Evolutionary conservation across 176 grass and related monocot genomes (phyloP).

Genomic region (Poa pratensis): DNA sequence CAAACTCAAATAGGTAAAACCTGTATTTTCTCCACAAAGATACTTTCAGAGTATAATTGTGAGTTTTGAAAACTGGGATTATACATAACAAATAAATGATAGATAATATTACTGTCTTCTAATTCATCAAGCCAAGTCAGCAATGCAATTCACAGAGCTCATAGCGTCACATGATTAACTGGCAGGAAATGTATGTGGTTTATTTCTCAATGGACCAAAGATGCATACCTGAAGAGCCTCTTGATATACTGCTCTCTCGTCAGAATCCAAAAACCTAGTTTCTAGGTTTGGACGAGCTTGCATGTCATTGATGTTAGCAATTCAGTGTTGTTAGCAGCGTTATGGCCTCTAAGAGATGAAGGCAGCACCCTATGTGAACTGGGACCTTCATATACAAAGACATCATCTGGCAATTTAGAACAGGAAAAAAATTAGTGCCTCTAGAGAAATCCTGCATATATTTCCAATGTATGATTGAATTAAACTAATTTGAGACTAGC

Average conservation of each 20-base stretch:
- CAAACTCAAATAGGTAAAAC: conserved; percentile 16
- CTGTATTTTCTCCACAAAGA: conserved; percentile 17
- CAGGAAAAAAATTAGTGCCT: conserved; percentile 25
- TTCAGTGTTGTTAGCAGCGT: conserved; percentile 38
- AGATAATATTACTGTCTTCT: conserved; percentile 22
- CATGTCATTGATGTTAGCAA: conserved; percentile 49
- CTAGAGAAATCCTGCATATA: neutral
- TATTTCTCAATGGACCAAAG: conserved; percentile 7
- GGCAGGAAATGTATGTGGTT: conserved; percentile 22
- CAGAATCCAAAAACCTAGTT: conserved; percentile 66
- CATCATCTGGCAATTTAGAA: conserved; percentile 58
- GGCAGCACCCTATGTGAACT: conserved; percentile 64
- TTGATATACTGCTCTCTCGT: conserved; percentile 85
- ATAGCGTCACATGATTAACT: conserved; percentile 32
- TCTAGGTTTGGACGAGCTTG: conserved; percentile 59
- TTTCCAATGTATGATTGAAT: conserved; percentile 3
- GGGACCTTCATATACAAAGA: conserved; percentile 57
- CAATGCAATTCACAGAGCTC: neutral
- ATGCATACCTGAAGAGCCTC: conserved; percentile 91
- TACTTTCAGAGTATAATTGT: neutral
- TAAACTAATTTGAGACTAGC: conserved; percentile 21
- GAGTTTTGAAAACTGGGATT: conserved; percentile 16
- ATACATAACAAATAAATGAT: conserved; percentile 33
- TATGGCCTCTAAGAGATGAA: conserved; percentile 51
- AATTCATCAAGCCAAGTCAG: conserved; percentile 33